A percentile compares a stretch with the other conserved stretches of the same genome.
Evolutionary conservation across 164 flowering plant genomes (phyloP).

Genomic region (Tinospora cordifolia): DNA sequence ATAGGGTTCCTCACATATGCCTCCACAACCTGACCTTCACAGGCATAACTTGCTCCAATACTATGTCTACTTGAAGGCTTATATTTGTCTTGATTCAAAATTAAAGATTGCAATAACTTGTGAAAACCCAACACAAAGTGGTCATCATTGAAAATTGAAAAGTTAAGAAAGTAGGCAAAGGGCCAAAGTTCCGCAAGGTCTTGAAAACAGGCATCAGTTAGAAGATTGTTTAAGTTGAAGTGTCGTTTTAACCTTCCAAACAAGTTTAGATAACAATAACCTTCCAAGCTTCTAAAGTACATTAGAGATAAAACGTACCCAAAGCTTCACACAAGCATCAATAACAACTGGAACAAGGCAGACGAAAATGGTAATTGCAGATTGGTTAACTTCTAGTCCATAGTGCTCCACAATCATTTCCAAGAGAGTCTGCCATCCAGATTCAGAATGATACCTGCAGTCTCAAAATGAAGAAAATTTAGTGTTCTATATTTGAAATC

Average conservation of each 20-base stretch:
- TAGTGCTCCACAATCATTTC: slow-evolving; percentile 84
- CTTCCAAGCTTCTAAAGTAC: not conserved
- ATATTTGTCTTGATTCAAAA: too few relatives aligned
- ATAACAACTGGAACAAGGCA: slow-evolving; percentile 70
- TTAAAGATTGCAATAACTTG: too few relatives aligned
- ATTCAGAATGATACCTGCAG: slow-evolving; percentile 92
- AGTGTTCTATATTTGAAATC: not conserved
- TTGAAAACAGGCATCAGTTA: not conserved
- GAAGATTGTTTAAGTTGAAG: not conserved
- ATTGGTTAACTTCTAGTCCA: slow-evolving; percentile 65
- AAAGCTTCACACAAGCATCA: slow-evolving; percentile 91
- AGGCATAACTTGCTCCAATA: too few relatives aligned
- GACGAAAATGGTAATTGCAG: slow-evolving; percentile 67
- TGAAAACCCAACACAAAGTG: not conserved
- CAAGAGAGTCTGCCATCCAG: slow-evolving; percentile 86
- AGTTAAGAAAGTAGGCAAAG: not conserved
- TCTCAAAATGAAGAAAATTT: not conserved
- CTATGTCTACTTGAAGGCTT: too few relatives aligned
- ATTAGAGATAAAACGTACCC: slow-evolving; percentile 46
- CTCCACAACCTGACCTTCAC: not conserved
- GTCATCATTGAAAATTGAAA: not conserved
- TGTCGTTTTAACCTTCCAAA: too few relatives aligned
- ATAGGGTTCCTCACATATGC: not conserved
- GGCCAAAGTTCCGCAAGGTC: too few relatives aligned
- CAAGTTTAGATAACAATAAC: not conserved